Evolutionary conservation across 441 rosid genomes (phyloP).

Genomic region (Brassica balearica): DNA sequence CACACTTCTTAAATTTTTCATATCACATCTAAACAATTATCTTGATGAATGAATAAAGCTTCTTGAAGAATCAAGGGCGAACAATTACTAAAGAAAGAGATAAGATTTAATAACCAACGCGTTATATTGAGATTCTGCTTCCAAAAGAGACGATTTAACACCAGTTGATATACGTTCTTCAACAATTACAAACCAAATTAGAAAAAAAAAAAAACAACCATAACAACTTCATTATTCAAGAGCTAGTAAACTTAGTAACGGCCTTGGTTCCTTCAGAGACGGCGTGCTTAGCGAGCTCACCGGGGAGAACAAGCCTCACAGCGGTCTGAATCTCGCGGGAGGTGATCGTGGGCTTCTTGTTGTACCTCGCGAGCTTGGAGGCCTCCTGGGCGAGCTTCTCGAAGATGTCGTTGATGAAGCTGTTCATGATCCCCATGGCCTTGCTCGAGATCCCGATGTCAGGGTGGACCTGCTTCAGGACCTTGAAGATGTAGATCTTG

Average conservation of each 20-base stretch:
- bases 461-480: conserved; percentile 60
- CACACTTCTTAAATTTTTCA: too few relatives aligned
- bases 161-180: neutral
- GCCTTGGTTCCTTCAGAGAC: conserved; percentile 65
- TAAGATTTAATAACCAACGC: too few relatives aligned
- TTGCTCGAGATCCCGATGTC: conserved; percentile 67
- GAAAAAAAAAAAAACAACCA: too few relatives aligned
- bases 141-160: neutral
- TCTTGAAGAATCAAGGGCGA: too few relatives aligned
- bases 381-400: conserved; percentile 61
- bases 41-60: too few relatives aligned
- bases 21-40: too few relatives aligned
- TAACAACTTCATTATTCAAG: conserved; percentile 34
- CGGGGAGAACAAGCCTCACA: conserved; percentile 56
- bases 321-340: conserved; percentile 62
- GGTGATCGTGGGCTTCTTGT: conserved; percentile 59
- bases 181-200: too few relatives aligned
- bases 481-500: conserved; percentile 78
- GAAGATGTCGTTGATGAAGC: conserved; percentile 57
- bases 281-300: conserved; percentile 62
- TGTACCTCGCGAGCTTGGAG: conserved; percentile 55
- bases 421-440: conserved; percentile 62
- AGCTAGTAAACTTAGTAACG: conserved; percentile 61
- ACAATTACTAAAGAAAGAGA: too few relatives aligned
- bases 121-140: too few relatives aligned